Percentiles rank a stretch among this genome's conserved stretches.
phyloP scores from a whole-genome alignment of 2,329 filamentous ascomycete genomes.

The Fusarium setosum region DNA sequence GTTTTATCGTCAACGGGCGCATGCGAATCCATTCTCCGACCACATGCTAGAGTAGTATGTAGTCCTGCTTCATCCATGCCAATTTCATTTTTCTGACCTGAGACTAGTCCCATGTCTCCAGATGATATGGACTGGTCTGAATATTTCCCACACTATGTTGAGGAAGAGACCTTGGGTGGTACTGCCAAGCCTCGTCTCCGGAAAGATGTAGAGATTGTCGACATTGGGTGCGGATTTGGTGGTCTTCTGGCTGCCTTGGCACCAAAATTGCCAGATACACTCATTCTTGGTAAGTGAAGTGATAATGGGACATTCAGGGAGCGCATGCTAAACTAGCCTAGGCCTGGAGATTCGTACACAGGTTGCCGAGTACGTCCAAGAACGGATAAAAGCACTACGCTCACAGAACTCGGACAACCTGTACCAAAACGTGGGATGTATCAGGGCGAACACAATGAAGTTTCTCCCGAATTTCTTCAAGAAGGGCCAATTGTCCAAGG shows the following conservation, averaged over 20 bases:
- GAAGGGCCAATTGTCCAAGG: conserved; percentile 83
- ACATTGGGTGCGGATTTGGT: conserved; percentile 97
- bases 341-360: conserved; percentile 93
- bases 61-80: conserved; percentile 4
- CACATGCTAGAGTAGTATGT: conserved; percentile 86
- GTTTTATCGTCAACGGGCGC: conserved; percentile 95
- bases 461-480: conserved; percentile 98
- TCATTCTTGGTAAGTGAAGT: conserved; percentile 77
- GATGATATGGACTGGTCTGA: conserved; percentile 90
- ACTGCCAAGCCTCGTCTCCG: conserved; percentile 43
- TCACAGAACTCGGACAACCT: conserved; percentile 66
- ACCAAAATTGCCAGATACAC: conserved; percentile 81
- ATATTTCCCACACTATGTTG: conserved; percentile 81
- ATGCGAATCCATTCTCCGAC: conserved; percentile 98
- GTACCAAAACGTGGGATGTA: conserved; percentile 89
- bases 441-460: conserved; percentile 98
- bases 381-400: conserved; percentile 85
- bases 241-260: conserved; percentile 89
- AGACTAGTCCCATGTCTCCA: conserved; percentile 77
- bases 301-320: not conserved
- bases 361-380: conserved; percentile 90
- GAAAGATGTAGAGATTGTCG: conserved; percentile 88
- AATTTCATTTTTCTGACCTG: conserved; percentile 22
- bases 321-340: conserved; percentile 46
- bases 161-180: conserved; percentile 50